Conservation (phyloP, 768 basidiomycete species). For the Lyophyllum atratum region DNA sequence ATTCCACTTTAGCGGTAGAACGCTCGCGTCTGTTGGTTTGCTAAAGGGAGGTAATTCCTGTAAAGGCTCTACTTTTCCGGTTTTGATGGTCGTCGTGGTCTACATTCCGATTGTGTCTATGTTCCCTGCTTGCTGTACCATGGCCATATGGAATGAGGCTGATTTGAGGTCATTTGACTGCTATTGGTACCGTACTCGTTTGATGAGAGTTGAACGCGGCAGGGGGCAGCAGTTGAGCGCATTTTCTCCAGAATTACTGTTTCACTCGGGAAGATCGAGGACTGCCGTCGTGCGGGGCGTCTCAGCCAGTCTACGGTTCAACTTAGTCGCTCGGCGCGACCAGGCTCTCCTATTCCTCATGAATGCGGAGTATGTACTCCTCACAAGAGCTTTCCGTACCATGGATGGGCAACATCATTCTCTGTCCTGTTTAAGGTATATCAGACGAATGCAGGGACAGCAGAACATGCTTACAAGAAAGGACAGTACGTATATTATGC, state of each 20-base stretch:
- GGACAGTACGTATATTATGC: no score
- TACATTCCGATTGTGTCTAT: neutral
- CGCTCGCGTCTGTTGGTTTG: neutral
- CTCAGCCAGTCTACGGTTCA: no score
- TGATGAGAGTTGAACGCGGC: neutral
- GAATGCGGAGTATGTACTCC: no score
- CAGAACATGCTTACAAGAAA: no score
- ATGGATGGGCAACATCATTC: no score
- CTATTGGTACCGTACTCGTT: neutral
- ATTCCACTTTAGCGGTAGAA: neutral
- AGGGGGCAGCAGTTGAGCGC: neutral
- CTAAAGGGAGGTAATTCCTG: neutral
- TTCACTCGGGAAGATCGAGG: neutral
- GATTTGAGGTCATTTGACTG: neutral
- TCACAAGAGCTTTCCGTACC: no score
- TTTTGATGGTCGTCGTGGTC: neutral
- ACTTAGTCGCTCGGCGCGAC: no score
- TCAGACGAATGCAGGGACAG: no score
- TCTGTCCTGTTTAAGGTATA: no score
- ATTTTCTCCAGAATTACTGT: neutral
- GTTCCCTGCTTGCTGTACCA: no score
- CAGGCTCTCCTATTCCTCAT: no score
- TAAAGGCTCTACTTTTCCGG: neutral
- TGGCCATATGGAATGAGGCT: neutral
- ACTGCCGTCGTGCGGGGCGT: neutral